A percentile compares a stretch with the other conserved stretches of the same genome.
Conservation (phyloP, 2,329 filamentous ascomycete genomes). For the Pestalotiopsis fici region DNA sequence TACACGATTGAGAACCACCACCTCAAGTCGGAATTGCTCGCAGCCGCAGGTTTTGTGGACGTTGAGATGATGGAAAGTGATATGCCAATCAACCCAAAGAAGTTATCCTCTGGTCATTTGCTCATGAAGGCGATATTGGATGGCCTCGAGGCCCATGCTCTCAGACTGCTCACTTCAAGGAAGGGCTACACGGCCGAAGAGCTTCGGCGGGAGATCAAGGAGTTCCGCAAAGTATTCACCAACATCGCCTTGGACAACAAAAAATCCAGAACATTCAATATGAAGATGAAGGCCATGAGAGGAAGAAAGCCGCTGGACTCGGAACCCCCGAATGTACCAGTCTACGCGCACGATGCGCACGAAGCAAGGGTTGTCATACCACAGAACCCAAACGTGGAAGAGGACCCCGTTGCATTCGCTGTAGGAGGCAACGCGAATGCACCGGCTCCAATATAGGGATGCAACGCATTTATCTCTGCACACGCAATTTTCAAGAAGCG, state of each 20-base stretch:
- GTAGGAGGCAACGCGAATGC: background rate
- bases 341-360: background rate
- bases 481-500: background rate
- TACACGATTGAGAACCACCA: slow-evolving; percentile 46
- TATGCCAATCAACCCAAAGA: slow-evolving; percentile 47
- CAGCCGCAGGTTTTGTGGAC: slow-evolving; percentile 53
- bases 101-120: slow-evolving; percentile 51
- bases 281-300: slow-evolving; percentile 49
- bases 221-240: slow-evolving; percentile 49
- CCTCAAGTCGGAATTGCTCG: slow-evolving; percentile 44
- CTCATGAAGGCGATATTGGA: slow-evolving; percentile 56
- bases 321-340: background rate
- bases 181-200: slow-evolving; percentile 53
- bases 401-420: background rate
- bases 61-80: slow-evolving; percentile 47
- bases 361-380: background rate
- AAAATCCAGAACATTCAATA: slow-evolving; percentile 40
- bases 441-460: background rate
- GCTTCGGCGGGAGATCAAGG: slow-evolving; percentile 47
- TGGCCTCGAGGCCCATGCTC: slow-evolving; percentile 46
- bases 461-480: background rate
- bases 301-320: slow-evolving; percentile 46
- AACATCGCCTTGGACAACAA: slow-evolving; percentile 46
- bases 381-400: background rate
- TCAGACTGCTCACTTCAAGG: slow-evolving; percentile 53